phyloP scores from a whole-genome alignment of 2,329 filamentous ascomycete species.

The Hypoxylon sp. region DNA sequence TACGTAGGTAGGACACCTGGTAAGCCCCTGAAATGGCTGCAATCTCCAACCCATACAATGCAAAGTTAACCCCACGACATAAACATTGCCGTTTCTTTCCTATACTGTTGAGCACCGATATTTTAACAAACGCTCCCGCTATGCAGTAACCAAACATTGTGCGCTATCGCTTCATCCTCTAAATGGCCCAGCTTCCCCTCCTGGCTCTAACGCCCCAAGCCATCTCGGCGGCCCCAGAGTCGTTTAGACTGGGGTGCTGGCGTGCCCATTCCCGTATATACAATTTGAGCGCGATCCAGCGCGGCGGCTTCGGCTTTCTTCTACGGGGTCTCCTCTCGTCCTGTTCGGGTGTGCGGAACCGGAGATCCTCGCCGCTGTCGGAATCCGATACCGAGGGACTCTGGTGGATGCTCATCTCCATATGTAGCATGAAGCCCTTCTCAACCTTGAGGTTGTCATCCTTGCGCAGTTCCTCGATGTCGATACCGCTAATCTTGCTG shows the following conservation, averaged over 20 bases:
- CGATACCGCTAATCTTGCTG: conserved; percentile 81
- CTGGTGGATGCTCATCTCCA: conserved; percentile 57
- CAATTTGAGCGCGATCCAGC: conserved; percentile 86
- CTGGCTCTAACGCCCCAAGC: conserved; percentile 78
- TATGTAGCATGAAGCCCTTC: conserved; percentile 80
- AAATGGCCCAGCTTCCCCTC: conserved; percentile 81
- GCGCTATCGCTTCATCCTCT: conserved; percentile 16
- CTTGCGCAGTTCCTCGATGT: conserved; percentile 78
- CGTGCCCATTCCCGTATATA: conserved; percentile 93
- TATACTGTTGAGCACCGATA: neutral
- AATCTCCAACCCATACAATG: conserved; percentile 13
- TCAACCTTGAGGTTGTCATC: conserved; percentile 71
- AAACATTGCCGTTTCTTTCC: conserved; percentile 9
- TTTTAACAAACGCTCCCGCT: conserved; percentile 23
- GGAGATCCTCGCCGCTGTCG: conserved; percentile 47
- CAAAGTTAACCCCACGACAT: conserved; percentile 1
- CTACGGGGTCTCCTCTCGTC: conserved; percentile 64
- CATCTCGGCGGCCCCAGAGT: conserved; percentile 69
- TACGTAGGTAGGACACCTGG: conserved; percentile 7
- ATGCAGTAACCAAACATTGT: conserved; percentile 19
- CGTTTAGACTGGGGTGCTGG: conserved; percentile 81
- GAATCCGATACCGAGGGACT: conserved; percentile 49
- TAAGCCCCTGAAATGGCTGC: conserved; percentile 8
- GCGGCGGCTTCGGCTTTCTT: conserved; percentile 58
- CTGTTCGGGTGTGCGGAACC: conserved; percentile 58